Evolutionary conservation across 495 filamentous ascomycete species (phyloP).

Genomic region (Hyaloscypha variabilis): DNA sequence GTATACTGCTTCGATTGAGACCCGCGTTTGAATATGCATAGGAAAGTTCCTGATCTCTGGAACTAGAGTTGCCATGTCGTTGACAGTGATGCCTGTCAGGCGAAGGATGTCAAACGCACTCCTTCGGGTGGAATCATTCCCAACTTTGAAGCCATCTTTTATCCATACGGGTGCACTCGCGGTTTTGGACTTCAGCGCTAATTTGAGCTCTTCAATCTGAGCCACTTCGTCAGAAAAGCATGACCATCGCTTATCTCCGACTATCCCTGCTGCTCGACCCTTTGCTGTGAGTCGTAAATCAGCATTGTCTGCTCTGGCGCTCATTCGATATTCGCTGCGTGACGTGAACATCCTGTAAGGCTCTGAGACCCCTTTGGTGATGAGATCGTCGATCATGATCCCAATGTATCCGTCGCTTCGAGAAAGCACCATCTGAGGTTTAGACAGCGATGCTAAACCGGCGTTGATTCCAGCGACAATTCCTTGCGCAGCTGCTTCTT

Average conservation of each 20-base stretch:
- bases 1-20: conserved; percentile 80
- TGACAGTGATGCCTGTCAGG: conserved; percentile 55
- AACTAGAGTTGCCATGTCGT: conserved; percentile 54
- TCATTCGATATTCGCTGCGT: conserved; percentile 93
- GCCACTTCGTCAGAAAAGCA: conserved; percentile 62
- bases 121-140: conserved; percentile 59
- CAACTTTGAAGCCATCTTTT: conserved; percentile 66
- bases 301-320: conserved; percentile 88
- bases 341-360: conserved; percentile 99
- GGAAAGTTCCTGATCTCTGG: conserved; percentile 53
- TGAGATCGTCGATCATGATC: conserved; percentile 97
- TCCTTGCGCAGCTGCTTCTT: conserved; percentile 94
- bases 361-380: conserved; percentile 96
- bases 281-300: conserved; percentile 82
- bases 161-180: conserved; percentile 66
- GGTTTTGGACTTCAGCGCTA: conserved; percentile 55
- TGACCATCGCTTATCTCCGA: conserved; percentile 77
- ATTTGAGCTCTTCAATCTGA: conserved; percentile 66
- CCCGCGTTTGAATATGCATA: conserved; percentile 60
- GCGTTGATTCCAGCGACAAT: conserved; percentile 93
- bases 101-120: conserved; percentile 78
- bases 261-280: conserved; percentile 76
- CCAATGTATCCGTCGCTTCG: conserved; percentile 94
- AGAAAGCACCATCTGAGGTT: conserved; percentile 66
- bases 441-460: conserved; percentile 71